Evolutionary conservation across 179 eudicot species (phyloP).

Genomic region (Gypsophila paniculata): DNA sequence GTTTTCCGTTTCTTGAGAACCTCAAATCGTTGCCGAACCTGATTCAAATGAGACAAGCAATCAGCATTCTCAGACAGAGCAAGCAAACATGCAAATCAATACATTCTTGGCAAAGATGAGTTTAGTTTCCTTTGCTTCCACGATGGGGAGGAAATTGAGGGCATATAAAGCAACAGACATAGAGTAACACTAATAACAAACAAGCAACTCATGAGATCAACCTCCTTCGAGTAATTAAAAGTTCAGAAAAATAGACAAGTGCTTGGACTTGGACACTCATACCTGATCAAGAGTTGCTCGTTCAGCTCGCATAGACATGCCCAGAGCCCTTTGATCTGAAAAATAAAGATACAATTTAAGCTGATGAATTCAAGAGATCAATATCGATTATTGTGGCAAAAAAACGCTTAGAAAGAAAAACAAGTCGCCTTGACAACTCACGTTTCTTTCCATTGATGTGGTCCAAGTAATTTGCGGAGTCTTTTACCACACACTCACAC

Average conservation of each 20-base stretch:
- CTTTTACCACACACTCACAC: slow-evolving; percentile 97
- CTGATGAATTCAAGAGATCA: slow-evolving; percentile 12
- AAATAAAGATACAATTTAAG: slow-evolving; percentile 13
- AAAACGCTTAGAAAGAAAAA: neutral
- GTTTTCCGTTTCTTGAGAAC: slow-evolving; percentile 82
- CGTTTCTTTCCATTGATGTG: slow-evolving; percentile 99
- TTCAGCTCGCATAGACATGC: slow-evolving; percentile 97
- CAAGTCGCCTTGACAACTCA: slow-evolving; percentile 31
- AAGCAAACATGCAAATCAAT: slow-evolving; percentile 3
- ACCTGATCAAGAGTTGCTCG: slow-evolving; percentile 94
- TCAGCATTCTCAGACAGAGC: neutral
- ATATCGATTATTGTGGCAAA: neutral
- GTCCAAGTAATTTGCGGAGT: slow-evolving; percentile 93
- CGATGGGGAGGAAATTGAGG: neutral
- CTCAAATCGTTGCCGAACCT: slow-evolving; percentile 91
- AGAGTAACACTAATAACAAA: neutral
- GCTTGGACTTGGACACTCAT: neutral
- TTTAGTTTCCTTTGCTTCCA: too few species aligned
- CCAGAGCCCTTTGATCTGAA: slow-evolving; percentile 98
- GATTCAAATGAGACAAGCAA: slow-evolving; percentile 17
- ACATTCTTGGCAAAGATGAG: neutral
- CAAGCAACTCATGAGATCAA: too few species aligned
- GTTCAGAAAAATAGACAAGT: too few species aligned
- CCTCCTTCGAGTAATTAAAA: too few species aligned
- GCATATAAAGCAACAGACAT: neutral